These are phyloP conservation scores for Starmerella davenportii DNA, from an alignment of 805 yeast species.

Conservation along the genomic window DNA sequence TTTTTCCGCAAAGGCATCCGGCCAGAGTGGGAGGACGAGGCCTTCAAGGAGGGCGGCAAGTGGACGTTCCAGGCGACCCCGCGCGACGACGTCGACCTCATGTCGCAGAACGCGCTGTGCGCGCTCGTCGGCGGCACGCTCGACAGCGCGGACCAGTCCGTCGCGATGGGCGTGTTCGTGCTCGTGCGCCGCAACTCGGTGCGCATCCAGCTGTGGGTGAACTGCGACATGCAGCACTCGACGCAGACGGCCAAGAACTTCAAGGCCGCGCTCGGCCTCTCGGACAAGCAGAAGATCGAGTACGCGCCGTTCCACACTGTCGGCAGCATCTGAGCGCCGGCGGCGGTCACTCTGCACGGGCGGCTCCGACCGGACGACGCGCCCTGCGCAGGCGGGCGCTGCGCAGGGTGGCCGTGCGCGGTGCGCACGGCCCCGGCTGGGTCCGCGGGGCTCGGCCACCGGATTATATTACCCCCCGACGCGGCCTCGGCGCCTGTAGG, in stretches of 20 bases:
- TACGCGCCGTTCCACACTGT: constrained; percentile 43
- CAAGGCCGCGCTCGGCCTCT: constrained; percentile 64
- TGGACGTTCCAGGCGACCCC: constrained; percentile 59
- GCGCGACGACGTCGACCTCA: constrained; percentile 50
- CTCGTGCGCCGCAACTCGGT: constrained; percentile 58
- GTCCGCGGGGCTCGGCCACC: no score
- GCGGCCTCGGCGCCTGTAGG: no score
- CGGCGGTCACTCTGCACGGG: neutral
- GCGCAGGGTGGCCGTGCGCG: no score
- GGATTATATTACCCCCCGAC: no score
- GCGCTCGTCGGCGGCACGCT: constrained; percentile 91
- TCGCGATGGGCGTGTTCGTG: constrained; percentile 86
- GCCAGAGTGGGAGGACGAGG: constrained; percentile 96
- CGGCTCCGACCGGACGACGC: neutral
- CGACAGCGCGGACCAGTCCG: constrained; percentile 49
- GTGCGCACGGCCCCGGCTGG: no score
- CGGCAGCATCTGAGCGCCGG: constrained; percentile 1
- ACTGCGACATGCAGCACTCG: constrained; percentile 37
- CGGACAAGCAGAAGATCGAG: constrained; percentile 54
- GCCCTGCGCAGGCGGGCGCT: no score
- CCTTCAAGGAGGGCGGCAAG: constrained; percentile 81
- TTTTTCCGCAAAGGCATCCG: constrained; percentile 82
- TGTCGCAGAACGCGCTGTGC: constrained; percentile 59
- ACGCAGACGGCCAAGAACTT: constrained; percentile 69
- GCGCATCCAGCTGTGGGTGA: constrained; percentile 88